Conservation (phyloP, 2,329 filamentous ascomycete genomes). For the Fusarium denticulatum region DNA sequence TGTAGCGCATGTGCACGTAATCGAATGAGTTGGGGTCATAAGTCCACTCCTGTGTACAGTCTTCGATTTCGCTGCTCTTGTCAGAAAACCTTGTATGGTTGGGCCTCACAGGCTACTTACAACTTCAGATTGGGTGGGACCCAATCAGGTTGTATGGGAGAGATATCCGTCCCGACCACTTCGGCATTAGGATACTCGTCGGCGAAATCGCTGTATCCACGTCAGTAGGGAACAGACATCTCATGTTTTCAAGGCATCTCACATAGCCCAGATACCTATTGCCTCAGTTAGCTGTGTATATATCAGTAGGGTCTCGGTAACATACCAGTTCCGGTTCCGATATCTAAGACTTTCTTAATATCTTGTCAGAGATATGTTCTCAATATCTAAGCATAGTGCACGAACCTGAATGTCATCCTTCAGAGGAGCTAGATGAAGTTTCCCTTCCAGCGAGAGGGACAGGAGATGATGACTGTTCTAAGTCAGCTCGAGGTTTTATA, state of each 20-base stretch:
- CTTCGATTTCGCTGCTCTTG: conserved; percentile 33
- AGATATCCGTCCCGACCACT: conserved; percentile 64
- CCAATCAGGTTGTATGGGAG: conserved; percentile 65
- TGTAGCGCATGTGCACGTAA: conserved; percentile 67
- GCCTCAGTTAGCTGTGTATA: background rate
- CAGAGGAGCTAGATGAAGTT: conserved; percentile 23
- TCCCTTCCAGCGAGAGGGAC: conserved; percentile 10
- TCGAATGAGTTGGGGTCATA: conserved; percentile 57
- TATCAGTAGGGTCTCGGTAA: too few relatives aligned
- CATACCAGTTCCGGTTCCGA: conserved; percentile 65
- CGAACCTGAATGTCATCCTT: conserved; percentile 41
- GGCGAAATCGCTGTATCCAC: conserved; percentile 56
- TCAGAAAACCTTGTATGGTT: too few relatives aligned
- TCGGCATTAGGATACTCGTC: conserved; percentile 55
- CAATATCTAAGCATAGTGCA: fast-evolving
- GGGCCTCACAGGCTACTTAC: too few relatives aligned
- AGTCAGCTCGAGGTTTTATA: too few relatives aligned
- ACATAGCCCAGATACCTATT: conserved; percentile 56
- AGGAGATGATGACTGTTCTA: conserved; percentile 32
- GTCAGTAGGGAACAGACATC: background rate
- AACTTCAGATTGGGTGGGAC: conserved; percentile 58
- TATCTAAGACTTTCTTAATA: conserved; percentile 50
- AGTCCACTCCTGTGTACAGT: conserved; percentile 47
- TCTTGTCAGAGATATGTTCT: background rate
- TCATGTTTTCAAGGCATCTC: too few relatives aligned